Base-by-base conservation (phyloP, 148 eudicot genomes). In the Spergularia bocconei region DNA sequence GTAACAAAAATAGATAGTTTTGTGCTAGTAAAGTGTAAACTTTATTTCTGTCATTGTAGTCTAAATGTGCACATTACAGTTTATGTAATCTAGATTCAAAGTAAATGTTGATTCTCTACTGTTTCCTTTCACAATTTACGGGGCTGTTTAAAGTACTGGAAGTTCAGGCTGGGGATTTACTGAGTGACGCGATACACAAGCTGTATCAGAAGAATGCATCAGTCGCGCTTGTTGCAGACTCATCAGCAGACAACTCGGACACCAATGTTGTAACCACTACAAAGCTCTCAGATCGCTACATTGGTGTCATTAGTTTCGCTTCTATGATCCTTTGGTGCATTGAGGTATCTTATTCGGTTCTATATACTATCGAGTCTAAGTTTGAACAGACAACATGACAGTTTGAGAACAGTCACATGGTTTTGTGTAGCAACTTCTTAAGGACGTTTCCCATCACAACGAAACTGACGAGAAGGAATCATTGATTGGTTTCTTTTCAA, bases 251-350 rank as follows among this genome's bases (percentile, higher is more conserved):
- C 76, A 25, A 55, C 48, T 23, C 55, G 17, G 76, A 73, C 17
- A 53, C 57, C 63, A 67, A 38, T 23, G 66, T 44, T 14, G 60
- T 36, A 14, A 48, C 77, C 65, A 44, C 62, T 17, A 13, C 52
- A 41, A 78, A 72, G 63, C 54, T 70, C 65, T 47, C 65, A 4
- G 84, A 83, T 19, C 76, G 55, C 20, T 78, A 80, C 54, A 78
- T 85, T 5, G 87, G 86, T 17, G 71, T 83, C 72, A 75, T 85
- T 44, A 74, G 74, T 71, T 74, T 85, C 66, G 58, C 79, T 52
- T 82, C 75, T 38, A 80, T 83, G 85, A 54, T 79, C 56, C 86
- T 87, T 12, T 87, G 90, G 90, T 84, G 82, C 65, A 74, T 86
- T 25, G 68, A 82, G 87, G 89, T 86, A 81, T 68, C 33, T 59